Evolutionary conservation across 306 rosid genomes (phyloP).

Genomic region (Fagus crenata): DNA sequence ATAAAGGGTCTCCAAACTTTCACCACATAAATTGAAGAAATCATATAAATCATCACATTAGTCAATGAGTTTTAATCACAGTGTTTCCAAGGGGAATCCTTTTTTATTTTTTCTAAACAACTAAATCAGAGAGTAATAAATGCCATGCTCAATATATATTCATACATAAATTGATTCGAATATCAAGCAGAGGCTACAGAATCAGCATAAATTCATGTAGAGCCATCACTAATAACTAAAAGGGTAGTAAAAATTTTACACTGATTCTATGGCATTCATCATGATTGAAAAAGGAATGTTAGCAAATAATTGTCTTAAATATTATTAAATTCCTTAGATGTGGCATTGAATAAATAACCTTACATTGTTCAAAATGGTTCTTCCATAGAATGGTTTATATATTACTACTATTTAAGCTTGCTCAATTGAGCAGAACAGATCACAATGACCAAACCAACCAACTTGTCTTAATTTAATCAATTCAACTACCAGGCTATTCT

Average conservation of each 20-base stretch:
- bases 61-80: background rate
- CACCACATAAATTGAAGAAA: background rate
- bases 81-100: background rate
- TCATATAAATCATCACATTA: background rate
- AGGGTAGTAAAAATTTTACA: background rate
- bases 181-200: background rate
- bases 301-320: background rate
- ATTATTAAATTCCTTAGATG: background rate
- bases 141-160: background rate
- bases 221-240: background rate
- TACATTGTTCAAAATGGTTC: background rate
- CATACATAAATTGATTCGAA: background rate
- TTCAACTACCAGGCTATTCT: background rate
- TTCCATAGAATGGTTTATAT: background rate
- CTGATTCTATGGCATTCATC: background rate
- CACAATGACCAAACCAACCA: background rate
- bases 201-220: background rate
- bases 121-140: background rate
- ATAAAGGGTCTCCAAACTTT: background rate
- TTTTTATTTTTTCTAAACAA: background rate
- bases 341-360: background rate
- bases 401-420: background rate
- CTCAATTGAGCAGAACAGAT: background rate
- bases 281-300: background rate
- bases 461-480: background rate